Base-by-base conservation (phyloP, 2,329 filamentous ascomycete species). In the Pyrenochaeta sp. region DNA sequence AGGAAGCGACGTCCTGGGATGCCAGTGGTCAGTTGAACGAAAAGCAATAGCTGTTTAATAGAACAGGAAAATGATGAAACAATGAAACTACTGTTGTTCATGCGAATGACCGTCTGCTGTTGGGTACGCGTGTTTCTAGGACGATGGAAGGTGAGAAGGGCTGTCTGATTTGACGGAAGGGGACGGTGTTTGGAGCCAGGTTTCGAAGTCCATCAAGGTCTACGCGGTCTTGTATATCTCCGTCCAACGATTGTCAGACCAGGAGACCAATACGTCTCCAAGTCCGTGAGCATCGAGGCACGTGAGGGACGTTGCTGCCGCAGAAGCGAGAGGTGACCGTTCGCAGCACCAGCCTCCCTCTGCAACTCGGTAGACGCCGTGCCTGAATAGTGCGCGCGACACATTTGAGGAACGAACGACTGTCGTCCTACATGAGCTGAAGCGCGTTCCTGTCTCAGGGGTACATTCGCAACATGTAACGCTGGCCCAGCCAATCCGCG, bases 391-490 rank as follows among this genome's bases (percentile, higher is more conserved):
- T 39, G 46, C 43, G 52, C 61, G 48, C 63, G 52, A 57, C 44
- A 64, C 56, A 39, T 34, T 44, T 24, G 34, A 54, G 39, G 51
- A 55, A 55, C 56, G 39, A 59, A 60, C 43, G 51, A 37, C 44
- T 59, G 40, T 47, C 54, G 61, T 68, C 52, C 59, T 49, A 66
- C 58, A 40, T 45, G 47, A 56, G 51, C 52, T 70, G 66, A 68
- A 64, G 67, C 67, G 66, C 59, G 58, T 62, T 55, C 62, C 64
- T 62, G 58, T 61, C 52, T 61, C 59, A 61, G 54, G 59, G 52
- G 48, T 24, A 27, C 24, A 27, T 44, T 43, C 37, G 62, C 54
- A 56, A 65, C 61, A 53, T 61, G 60, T 61, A 59, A 59, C 61
- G 54, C 54, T 24, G 8, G 10, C 15, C 8, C 50, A 44, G 44